Evolutionary conservation across 306 rosid species (phyloP), one percentile per base, ranked within the genome.

Genomic region (Glycine latifolia): DNA sequence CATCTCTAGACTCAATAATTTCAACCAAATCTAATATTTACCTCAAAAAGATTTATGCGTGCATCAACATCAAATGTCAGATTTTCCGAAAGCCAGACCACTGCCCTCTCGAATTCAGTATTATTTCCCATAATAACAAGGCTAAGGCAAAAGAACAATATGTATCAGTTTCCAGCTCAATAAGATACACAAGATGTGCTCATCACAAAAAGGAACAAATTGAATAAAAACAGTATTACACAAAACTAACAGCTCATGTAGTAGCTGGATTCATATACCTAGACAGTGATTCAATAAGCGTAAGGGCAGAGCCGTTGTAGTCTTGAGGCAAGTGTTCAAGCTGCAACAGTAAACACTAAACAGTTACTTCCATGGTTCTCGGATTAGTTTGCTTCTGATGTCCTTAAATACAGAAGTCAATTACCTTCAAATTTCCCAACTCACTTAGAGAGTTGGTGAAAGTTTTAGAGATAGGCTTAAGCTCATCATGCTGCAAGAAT

Each of bases 41-140:
- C 98, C 99, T 95, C 99, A 81, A 95, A 95, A 73, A 95, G 99
- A 89, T 95, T 95, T 68, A 95, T 84, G 78, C 99, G 92, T 4
- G 91, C 97, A 87, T 95, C 97, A 48, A 93, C 97, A 50, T 93
- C 83, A 59, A 95, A 95, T 17, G 71, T 87, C 52, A 95, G 89
- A 85, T 95, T 93, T 74, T 91, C 92, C 11, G 99, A 91, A 81
- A 95, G 92, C 99, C 99, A 95, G 63, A 86, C 86, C 58, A 91
- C 93, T 31, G 93, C 98, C 78, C 88, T 93, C 86, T 90, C 88
- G 68, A 95, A 95, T 88, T 95, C 99, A 50, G 94, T 89, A 77
- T 82, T 82, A 87, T 95, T 93, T 11, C 97, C 99, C 93, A 95
- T 77, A 81, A 95, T 87, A 46, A 90, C 87, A 81, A 95, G 98